A percentile compares a stretch with the other conserved stretches of the same genome.
Evolutionary conservation across 805 yeast species (phyloP).

Genomic region (Starmera caribaea): DNA sequence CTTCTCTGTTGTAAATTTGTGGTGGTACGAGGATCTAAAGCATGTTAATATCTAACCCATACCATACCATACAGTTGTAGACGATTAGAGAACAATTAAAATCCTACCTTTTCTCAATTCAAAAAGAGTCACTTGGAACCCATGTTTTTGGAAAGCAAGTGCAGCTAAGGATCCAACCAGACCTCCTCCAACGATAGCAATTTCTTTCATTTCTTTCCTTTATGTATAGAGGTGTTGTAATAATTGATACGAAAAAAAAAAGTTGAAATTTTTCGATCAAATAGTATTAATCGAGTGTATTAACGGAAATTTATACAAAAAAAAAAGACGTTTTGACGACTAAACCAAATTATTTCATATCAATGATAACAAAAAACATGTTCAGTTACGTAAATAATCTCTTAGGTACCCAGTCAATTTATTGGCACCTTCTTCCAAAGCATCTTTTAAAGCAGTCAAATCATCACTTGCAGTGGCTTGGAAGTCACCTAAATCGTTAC

Average conservation of each 20-base stretch:
- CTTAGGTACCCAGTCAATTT: conserved; percentile 79
- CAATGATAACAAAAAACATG: no score
- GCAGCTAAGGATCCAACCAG: conserved; percentile 83
- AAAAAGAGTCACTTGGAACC: conserved; percentile 61
- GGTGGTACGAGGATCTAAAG: conserved; percentile 44
- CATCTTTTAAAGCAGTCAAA: conserved; percentile 80
- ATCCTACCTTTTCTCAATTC: conserved; percentile 42
- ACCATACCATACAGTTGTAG: not conserved
- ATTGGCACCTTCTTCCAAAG: conserved; percentile 88
- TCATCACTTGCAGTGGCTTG: conserved; percentile 81
- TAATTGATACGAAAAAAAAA: no score
- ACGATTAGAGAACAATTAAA: not conserved
- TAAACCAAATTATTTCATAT: no score
- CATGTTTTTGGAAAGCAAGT: conserved; percentile 64
- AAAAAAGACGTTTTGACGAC: no score
- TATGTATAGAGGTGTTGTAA: conserved; percentile 2
- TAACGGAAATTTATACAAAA: no score
- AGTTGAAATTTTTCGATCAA: no score
- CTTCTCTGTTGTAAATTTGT: conserved; percentile 42
- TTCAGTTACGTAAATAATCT: conserved; percentile 56
- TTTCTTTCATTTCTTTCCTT: conserved; percentile 1
- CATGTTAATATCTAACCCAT: not conserved
- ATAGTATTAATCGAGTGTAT: no score
- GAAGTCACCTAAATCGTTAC: conserved; percentile 52
- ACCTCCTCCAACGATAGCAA: conserved; percentile 79